Percentiles rank a stretch among this genome's conserved stretches.
Conservation (phyloP, 495 filamentous ascomycete species). For the Cercophora newfieldiana region DNA sequence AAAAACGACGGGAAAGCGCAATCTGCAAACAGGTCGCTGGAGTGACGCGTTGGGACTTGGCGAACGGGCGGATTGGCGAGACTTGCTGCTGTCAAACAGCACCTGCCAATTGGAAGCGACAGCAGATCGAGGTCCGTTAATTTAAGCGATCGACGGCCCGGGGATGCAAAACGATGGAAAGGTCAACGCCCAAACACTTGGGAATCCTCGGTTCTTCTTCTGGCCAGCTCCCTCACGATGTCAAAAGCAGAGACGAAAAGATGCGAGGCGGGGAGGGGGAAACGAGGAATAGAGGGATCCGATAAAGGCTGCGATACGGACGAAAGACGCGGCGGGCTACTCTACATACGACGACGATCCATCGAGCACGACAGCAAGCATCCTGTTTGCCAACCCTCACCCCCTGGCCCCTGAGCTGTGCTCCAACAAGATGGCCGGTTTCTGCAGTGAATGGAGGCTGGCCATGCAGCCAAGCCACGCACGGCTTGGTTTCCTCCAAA, state of each 20-base stretch:
- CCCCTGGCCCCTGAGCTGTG: neutral
- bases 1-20: neutral
- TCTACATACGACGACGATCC: neutral
- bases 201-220: neutral
- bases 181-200: neutral
- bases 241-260: neutral
- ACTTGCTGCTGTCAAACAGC: neutral
- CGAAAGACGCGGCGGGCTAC: neutral
- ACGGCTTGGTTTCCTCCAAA: neutral
- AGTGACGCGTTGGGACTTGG: neutral
- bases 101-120: conserved; percentile 13
- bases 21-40: neutral
- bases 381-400: neutral
- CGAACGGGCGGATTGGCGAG: conserved; percentile 2
- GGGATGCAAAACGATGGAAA: neutral
- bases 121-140: neutral
- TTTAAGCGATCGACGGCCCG: neutral
- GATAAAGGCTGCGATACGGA: neutral
- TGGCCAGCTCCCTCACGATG: neutral
- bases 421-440: neutral
- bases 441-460: neutral
- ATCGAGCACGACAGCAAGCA: neutral
- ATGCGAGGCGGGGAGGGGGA: neutral
- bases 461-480: conserved; percentile 9
- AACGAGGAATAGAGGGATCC: neutral